These are phyloP conservation scores for Trichoderma gamsii DNA, from an alignment of 495 filamentous ascomycete genomes.

Conservation along the genomic window DNA sequence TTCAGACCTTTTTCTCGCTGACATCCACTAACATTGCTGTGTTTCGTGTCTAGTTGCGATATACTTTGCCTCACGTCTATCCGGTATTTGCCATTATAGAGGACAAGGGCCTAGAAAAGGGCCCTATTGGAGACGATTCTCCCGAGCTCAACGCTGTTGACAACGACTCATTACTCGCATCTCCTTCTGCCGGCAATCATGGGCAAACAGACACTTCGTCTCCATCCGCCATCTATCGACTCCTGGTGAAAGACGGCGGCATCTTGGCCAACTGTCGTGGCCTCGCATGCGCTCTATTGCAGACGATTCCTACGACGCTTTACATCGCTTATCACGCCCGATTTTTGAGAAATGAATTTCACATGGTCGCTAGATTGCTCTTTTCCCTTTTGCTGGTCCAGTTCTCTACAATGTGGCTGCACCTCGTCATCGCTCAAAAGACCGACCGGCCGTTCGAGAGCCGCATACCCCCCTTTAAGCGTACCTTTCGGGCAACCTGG, in stretches of 20 bases:
- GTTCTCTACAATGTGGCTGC: constrained; percentile 37
- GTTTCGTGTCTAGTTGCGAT: constrained; percentile 26
- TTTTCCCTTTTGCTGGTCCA: constrained; percentile 31
- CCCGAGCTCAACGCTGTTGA: constrained; percentile 11
- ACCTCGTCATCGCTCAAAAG: constrained; percentile 39
- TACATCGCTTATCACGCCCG: constrained; percentile 21
- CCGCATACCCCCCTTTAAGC: constrained; percentile 38
- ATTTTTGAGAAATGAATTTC: not conserved
- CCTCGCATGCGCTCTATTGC: constrained; percentile 25
- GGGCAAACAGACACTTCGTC: constrained; percentile 38
- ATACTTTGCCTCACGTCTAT: constrained; percentile 35
- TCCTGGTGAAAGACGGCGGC: constrained; percentile 32
- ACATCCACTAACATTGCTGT: not conserved
- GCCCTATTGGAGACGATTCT: constrained; percentile 26
- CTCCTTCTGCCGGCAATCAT: not conserved
- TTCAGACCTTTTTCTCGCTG: no score
- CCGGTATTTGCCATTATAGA: constrained; percentile 44
- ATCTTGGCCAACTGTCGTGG: constrained; percentile 38
- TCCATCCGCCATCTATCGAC: constrained; percentile 33
- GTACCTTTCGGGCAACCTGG: constrained; percentile 38
- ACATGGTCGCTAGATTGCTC: constrained; percentile 30
- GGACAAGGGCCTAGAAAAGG: constrained; percentile 42
- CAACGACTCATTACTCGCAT: constrained; percentile 20
- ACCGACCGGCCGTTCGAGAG: constrained; percentile 33
- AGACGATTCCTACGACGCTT: constrained; percentile 18